Conservation (phyloP, 2,329 filamentous ascomycete species). For the Colletotrichum tropicicola region DNA sequence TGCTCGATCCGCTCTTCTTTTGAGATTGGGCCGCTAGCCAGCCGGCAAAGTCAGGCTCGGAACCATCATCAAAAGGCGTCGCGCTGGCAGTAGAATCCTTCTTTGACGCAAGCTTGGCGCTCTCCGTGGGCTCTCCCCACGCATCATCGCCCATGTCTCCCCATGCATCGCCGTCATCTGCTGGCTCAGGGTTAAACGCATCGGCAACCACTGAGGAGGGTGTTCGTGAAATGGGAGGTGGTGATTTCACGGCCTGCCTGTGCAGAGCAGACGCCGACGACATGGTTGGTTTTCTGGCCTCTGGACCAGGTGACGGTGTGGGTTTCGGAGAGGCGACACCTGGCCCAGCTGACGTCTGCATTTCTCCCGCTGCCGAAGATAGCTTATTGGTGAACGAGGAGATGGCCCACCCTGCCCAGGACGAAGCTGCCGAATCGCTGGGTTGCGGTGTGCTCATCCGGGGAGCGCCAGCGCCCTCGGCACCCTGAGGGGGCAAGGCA, state of each 20-base stretch:
- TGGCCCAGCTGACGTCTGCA: constrained; percentile 67
- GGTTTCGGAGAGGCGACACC: constrained; percentile 52
- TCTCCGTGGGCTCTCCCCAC: constrained; percentile 48
- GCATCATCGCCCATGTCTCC: constrained; percentile 67
- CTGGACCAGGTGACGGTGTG: constrained; percentile 48
- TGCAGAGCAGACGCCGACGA: constrained; percentile 68
- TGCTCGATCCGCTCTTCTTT: constrained; percentile 69
- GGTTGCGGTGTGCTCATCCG: constrained; percentile 83
- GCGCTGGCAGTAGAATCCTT: constrained; percentile 44
- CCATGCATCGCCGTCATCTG: constrained; percentile 79
- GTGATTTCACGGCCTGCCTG: constrained; percentile 65
- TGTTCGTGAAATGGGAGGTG: constrained; percentile 54
- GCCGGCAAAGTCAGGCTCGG: constrained; percentile 94
- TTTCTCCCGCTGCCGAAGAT: constrained; percentile 84
- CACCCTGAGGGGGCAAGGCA: constrained; percentile 72
- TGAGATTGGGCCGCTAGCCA: constrained; percentile 90
- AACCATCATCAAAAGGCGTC: constrained; percentile 79
- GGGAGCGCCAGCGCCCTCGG: constrained; percentile 63
- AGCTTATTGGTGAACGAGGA: constrained; percentile 98
- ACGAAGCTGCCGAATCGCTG: constrained; percentile 64
- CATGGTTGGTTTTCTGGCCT: constrained; percentile 47
- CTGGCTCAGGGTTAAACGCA: constrained; percentile 64
- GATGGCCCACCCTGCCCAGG: constrained; percentile 97
- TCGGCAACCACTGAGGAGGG: constrained; percentile 58
- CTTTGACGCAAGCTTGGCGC: constrained; percentile 34